phyloP scores from a whole-genome alignment of 23 red algal species.

The Chondrus crispus region DNA sequence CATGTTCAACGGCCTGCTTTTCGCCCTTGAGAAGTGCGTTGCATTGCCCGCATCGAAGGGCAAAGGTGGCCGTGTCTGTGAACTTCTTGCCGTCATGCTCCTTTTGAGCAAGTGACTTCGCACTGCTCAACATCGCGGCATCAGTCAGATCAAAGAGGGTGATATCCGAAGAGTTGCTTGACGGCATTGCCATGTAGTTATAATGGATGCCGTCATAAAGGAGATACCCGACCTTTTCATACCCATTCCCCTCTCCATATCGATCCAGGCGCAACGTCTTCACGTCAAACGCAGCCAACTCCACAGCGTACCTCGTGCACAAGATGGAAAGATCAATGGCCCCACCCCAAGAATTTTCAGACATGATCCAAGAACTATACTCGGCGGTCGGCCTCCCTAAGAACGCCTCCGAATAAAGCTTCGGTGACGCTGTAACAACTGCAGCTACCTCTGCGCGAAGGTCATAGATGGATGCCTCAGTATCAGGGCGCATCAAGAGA shows the following conservation, averaged over 20 bases:
- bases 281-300: constrained; percentile 90
- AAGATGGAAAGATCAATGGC: constrained; percentile 93
- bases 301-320: constrained; percentile 44
- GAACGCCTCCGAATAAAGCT: constrained; percentile 70
- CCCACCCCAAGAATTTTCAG: constrained; percentile 89
- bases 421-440: constrained; percentile 45
- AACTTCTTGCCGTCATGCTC: constrained; percentile 49
- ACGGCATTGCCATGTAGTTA: constrained; percentile 78
- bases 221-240: constrained; percentile 59
- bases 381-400: constrained; percentile 50
- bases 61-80: constrained; percentile 84
- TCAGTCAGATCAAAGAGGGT: constrained; percentile 76
- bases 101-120: constrained; percentile 35
- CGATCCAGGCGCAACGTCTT: constrained; percentile 77
- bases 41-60: constrained; percentile 76
- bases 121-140: constrained; percentile 4
- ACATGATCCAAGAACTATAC: constrained; percentile 83
- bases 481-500: constrained; percentile 6
- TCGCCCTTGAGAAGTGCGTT: constrained; percentile 71
- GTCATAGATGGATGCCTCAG: background rate
- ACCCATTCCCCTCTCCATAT: constrained; percentile 78
- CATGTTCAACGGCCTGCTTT: constrained; percentile 51
- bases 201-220: constrained; percentile 99
- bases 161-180: constrained; percentile 12
- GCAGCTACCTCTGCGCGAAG: constrained; percentile 57